phyloP scores from a whole-genome alignment of 331 rosid genomes.

The Malus hybrid region DNA sequence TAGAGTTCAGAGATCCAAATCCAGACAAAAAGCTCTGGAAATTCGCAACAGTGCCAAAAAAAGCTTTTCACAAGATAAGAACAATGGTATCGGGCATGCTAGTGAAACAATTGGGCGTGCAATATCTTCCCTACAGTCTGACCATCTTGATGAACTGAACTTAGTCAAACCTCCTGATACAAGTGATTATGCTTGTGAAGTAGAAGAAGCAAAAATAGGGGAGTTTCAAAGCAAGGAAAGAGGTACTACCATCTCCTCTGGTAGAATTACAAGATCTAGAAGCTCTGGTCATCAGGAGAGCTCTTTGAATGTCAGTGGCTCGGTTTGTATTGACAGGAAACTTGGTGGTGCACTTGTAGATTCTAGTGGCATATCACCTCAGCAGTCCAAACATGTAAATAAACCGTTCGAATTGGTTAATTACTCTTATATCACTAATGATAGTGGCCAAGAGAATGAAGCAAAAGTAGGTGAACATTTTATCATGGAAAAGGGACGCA shows the following conservation, averaged over 20 bases:
- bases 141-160: constrained; percentile 20
- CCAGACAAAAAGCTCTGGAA: constrained; percentile 85
- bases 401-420: constrained; percentile 20
- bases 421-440: constrained; percentile 15
- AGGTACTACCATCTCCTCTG: constrained; percentile 12
- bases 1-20: constrained; percentile 76
- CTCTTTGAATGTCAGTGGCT: constrained; percentile 23
- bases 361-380: neutral
- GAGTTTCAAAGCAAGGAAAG: constrained; percentile 17
- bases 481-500: constrained; percentile 29
- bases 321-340: constrained; percentile 12
- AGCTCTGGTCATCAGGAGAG: constrained; percentile 21
- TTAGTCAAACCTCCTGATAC: constrained; percentile 23
- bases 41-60: constrained; percentile 57
- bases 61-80: constrained; percentile 22
- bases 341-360: neutral
- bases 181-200: constrained; percentile 20
- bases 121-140: constrained; percentile 27
- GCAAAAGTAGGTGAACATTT: constrained; percentile 13
- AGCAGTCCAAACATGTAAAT: constrained; percentile 23
- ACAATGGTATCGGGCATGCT: constrained; percentile 20
- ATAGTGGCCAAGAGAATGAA: constrained; percentile 20
- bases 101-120: constrained; percentile 25
- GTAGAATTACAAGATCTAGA: constrained; percentile 5
- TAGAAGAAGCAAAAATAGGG: constrained; percentile 25